Base-by-base conservation (phyloP, 768 basidiomycete genomes). In the Suillus paluster region DNA sequence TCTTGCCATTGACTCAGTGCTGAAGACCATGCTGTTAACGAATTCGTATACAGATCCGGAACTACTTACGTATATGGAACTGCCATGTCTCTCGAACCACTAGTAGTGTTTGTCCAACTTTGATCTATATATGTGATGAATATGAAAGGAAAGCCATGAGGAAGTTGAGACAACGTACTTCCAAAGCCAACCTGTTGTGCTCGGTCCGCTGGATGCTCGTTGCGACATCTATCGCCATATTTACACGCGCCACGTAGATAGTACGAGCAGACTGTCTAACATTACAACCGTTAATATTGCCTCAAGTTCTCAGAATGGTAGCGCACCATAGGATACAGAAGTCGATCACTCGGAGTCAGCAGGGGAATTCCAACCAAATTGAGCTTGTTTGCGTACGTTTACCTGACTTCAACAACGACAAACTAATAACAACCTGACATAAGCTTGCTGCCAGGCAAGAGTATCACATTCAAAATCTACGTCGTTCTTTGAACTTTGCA, bases 141-240 rank as follows among this genome's bases (percentile, higher is more conserved):
- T 55, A 59, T 57, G 59, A 55, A 48, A 68, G 60, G 61, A 57
- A 57, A 54, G 41, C 25, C 44, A 53, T 60, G 25, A 46, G 27
- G 39, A 19, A 55, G 19, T 15, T 38, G 38, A 60, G 65, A 62
- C 54, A 39, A 82, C 85, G 66, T 63, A 89, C 87, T 83, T 52
- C 83, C 82, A 72, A 87, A 88, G 9, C 71, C 77, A 23, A 70
- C 67, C 61, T 70, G 70, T 52, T 73, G 71, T 60, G 71, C 61
- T 57, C 68, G 36, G 59, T 83, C 63, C 56, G 56, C 67, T 38
- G 82, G 86, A 70, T 91, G 90, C 64, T 90, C 87, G 66, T 89
- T 86, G 65, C 84, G 81, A 71, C 91, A 92, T 39, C 73, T 75
- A 55, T 79, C 75, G 4, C 91, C 91, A 66, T 87, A 92, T 67